Evolutionary conservation across 2,329 filamentous ascomycete genomes (phyloP).

Genomic region (Trichoderma cornu-damae): DNA sequence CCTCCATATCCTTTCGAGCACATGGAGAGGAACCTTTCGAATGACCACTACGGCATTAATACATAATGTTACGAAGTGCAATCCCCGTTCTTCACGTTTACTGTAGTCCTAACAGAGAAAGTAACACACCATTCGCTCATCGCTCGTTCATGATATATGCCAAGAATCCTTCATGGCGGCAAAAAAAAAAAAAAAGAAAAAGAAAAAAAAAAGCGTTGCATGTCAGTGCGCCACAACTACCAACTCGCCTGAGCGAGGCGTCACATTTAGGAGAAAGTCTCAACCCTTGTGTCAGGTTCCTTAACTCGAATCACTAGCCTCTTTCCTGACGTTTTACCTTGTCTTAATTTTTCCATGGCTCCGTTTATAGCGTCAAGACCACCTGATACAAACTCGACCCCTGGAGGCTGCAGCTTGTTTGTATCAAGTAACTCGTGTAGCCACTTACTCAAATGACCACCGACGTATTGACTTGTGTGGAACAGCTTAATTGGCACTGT

Average conservation of each 20-base stretch:
- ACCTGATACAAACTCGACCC: not conserved
- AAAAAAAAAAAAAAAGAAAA: no score
- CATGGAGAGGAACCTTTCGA: no score
- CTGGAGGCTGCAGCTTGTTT: not conserved
- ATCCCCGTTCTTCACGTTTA: not conserved
- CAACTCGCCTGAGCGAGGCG: not conserved
- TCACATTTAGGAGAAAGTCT: not conserved
- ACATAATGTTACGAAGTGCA: not conserved
- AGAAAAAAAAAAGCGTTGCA: not conserved
- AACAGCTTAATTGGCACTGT: slow-evolving; percentile 13
- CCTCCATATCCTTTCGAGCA: no score
- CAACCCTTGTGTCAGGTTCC: not conserved
- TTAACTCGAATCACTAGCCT: slow-evolving; percentile 11
- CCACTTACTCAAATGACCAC: slow-evolving; percentile 14
- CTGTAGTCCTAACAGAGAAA: not conserved
- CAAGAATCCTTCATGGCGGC: not conserved
- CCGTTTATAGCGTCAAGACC: slow-evolving; percentile 11
- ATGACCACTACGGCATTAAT: not conserved
- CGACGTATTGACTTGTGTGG: slow-evolving; percentile 9
- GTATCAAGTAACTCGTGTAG: slow-evolving; percentile 12
- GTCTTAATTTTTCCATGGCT: not conserved
- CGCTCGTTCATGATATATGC: not conserved
- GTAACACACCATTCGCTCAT: not conserved
- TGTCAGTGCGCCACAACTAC: not conserved
- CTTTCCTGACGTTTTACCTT: slow-evolving; percentile 8